Conservation (phyloP, 768 basidiomycete genomes). For the Lentinula detonsa region DNA sequence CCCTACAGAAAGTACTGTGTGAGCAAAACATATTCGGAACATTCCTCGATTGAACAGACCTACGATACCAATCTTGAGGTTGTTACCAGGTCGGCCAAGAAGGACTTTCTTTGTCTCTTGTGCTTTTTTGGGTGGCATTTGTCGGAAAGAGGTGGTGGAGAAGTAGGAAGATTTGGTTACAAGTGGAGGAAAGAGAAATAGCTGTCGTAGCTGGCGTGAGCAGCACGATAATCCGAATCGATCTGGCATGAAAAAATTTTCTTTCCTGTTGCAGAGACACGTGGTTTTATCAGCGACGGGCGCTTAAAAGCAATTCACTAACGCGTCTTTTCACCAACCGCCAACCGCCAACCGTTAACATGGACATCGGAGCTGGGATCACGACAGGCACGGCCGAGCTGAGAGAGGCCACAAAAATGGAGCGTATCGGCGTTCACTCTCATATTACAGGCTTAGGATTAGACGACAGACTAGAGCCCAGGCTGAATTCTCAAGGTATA, state of each 20-base stretch:
- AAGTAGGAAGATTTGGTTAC: conserved; percentile 16
- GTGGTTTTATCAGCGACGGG: neutral
- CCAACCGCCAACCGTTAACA: neutral
- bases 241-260: neutral
- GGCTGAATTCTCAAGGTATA: conserved; percentile 61
- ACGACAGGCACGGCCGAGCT: conserved; percentile 73
- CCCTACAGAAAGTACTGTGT: conserved; percentile 37
- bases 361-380: conserved; percentile 46
- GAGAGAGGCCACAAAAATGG: conserved; percentile 87
- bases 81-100: conserved; percentile 91
- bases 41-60: conserved; percentile 49
- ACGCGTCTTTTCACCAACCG: neutral
- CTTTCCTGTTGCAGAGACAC: neutral
- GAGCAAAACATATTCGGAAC: conserved; percentile 11
- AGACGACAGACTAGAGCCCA: conserved; percentile 87
- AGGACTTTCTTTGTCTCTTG: conserved; percentile 77
- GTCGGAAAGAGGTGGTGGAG: conserved; percentile 35
- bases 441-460: conserved; percentile 95
- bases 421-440: conserved; percentile 89
- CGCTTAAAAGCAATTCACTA: neutral
- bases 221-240: neutral
- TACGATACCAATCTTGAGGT: conserved; percentile 98
- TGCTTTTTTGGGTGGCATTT: conserved; percentile 92
- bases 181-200: neutral
- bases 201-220: neutral